Conservation (phyloP, 2,329 filamentous ascomycete species). For the Albifimbria verrucaria region DNA sequence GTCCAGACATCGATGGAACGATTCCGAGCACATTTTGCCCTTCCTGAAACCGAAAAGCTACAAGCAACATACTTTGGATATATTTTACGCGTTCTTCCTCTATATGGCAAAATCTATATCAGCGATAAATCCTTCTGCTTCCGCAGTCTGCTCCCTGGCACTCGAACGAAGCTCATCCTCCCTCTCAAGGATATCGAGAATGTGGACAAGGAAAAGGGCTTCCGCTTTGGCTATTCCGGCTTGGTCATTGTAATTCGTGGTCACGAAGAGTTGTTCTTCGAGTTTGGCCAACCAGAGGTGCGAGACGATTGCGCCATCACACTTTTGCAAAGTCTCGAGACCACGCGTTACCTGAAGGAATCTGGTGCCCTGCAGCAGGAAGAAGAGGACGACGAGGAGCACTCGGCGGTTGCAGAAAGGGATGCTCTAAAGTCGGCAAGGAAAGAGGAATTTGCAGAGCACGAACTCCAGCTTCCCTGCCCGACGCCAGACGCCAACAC, state of each 20-base stretch:
- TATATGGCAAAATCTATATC: slow-evolving; percentile 96
- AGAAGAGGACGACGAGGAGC: slow-evolving; percentile 63
- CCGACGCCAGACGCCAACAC: slow-evolving; percentile 50
- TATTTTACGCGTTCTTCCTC: slow-evolving; percentile 81
- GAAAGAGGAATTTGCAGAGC: slow-evolving; percentile 46
- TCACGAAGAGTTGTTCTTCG: slow-evolving; percentile 95
- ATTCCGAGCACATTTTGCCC: slow-evolving; percentile 85
- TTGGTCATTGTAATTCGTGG: slow-evolving; percentile 90
- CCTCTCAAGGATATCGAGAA: slow-evolving; percentile 91
- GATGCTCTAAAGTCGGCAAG: slow-evolving; percentile 76
- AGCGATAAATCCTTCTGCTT: slow-evolving; percentile 88
- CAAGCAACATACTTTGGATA: slow-evolving; percentile 91
- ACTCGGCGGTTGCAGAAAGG: slow-evolving; percentile 76
- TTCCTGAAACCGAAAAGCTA: slow-evolving; percentile 79
- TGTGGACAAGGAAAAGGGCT: slow-evolving; percentile 91
- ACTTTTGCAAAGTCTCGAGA: slow-evolving; percentile 72
- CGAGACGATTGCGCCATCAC: slow-evolving; percentile 89
- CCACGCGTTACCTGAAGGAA: slow-evolving; percentile 66
- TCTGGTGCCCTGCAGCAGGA: slow-evolving; percentile 66
- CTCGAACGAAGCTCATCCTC: slow-evolving; percentile 86
- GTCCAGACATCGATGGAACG: slow-evolving; percentile 68
- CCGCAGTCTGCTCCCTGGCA: slow-evolving; percentile 83
- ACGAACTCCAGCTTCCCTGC: slow-evolving; percentile 48
- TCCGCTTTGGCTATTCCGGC: slow-evolving; percentile 85
- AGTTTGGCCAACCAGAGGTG: slow-evolving; percentile 73